Conservation (phyloP, 176 grass and related monocot species). For the Oryza brachyantha region DNA sequence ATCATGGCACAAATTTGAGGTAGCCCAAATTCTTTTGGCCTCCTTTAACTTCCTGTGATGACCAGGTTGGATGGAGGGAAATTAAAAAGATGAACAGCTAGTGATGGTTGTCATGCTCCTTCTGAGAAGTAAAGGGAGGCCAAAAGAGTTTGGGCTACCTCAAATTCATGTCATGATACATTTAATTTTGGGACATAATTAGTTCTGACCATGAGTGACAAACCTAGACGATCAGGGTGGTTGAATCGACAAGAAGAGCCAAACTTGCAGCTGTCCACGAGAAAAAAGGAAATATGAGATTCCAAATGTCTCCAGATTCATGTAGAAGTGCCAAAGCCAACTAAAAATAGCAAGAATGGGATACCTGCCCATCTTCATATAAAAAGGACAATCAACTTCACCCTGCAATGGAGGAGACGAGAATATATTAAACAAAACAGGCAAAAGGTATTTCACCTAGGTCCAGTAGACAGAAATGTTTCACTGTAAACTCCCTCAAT, state of each 20-base stretch:
- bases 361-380: slow-evolving; percentile 92
- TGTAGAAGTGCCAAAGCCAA: slow-evolving; percentile 15
- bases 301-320: slow-evolving; percentile 2
- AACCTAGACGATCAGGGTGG: slow-evolving; percentile 78
- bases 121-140: neutral
- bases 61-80: too few species aligned
- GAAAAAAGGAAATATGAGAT: slow-evolving; percentile 25
- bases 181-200: neutral
- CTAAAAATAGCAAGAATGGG: slow-evolving; percentile 8
- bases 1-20: neutral
- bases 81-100: neutral
- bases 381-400: slow-evolving; percentile 92
- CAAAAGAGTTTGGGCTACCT: neutral
- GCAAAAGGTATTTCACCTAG: neutral
- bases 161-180: neutral
- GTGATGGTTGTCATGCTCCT: neutral
- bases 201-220: slow-evolving; percentile 28
- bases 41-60: too few species aligned
- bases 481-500: neutral
- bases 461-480: neutral
- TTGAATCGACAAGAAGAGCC: slow-evolving; percentile 70
- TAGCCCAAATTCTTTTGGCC: too few species aligned
- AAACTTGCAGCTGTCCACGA: slow-evolving; percentile 84
- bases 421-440: slow-evolving; percentile 18
- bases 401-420: slow-evolving; percentile 55